These are phyloP conservation scores for Cladobotryum mycophilum DNA, from an alignment of 2,329 filamentous ascomycete genomes.

Conservation along the genomic window DNA sequence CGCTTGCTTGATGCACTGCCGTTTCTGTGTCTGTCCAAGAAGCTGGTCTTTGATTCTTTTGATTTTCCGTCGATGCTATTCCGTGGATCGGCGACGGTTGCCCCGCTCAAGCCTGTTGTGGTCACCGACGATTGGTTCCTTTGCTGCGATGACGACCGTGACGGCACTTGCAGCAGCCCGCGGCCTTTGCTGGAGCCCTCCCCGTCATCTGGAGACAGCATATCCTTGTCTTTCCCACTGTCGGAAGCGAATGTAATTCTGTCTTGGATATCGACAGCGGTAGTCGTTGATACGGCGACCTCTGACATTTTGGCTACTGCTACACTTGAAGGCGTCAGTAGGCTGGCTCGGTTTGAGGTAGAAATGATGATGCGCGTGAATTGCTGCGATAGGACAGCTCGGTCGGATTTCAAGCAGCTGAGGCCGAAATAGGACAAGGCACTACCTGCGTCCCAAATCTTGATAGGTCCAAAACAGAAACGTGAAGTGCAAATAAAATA, in stretches of 20 bases:
- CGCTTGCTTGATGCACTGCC: conserved; percentile 62
- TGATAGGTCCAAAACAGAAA: neutral
- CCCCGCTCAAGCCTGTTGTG: conserved; percentile 54
- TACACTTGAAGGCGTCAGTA: conserved; percentile 2
- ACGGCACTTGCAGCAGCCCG: conserved; percentile 51
- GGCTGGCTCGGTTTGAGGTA: neutral
- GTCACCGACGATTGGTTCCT: conserved; percentile 54
- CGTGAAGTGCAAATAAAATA: neutral
- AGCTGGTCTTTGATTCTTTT: conserved; percentile 60
- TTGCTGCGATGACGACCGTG: conserved; percentile 54
- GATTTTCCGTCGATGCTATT: conserved; percentile 60
- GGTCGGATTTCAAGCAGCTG: too few relatives aligned
- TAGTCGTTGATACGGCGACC: conserved; percentile 21
- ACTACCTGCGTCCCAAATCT: too few relatives aligned
- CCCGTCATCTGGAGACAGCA: conserved; percentile 36
- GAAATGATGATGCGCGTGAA: neutral
- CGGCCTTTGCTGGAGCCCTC: conserved; percentile 43
- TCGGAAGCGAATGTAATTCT: conserved; percentile 29
- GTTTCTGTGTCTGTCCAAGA: conserved; percentile 56
- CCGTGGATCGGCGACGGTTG: conserved; percentile 51
- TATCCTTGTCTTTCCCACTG: conserved; percentile 39
- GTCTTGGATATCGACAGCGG: conserved; percentile 29
- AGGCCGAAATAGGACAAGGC: too few relatives aligned
- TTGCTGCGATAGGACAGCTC: too few relatives aligned
- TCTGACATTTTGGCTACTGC: conserved; percentile 26